Evolutionary conservation across 495 filamentous ascomycete species (phyloP).

Genomic region (Neurospora cerealis): DNA sequence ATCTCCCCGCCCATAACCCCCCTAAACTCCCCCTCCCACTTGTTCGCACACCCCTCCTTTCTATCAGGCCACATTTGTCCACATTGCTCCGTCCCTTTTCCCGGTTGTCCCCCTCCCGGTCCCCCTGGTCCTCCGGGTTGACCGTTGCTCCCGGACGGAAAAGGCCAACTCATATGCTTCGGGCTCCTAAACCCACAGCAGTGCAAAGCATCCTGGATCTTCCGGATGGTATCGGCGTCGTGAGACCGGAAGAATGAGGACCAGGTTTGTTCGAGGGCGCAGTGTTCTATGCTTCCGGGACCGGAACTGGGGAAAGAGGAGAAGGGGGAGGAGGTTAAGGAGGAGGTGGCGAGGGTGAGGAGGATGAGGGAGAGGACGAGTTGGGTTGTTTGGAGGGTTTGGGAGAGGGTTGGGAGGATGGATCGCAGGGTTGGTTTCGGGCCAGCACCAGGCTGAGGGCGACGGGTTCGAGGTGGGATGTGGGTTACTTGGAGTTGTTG

Average conservation of each 20-base stretch:
- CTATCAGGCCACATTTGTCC: background rate
- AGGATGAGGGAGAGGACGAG: conserved; percentile 22
- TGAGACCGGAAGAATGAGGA: conserved; percentile 36
- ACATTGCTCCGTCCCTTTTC: background rate
- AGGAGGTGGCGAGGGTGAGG: conserved; percentile 42
- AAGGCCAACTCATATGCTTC: conserved; percentile 51
- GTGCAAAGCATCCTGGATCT: conserved; percentile 52
- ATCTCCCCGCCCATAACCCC: conserved; percentile 1
- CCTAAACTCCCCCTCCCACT: conserved; percentile 7
- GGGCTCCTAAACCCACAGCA: conserved; percentile 55
- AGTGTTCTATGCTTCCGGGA: background rate
- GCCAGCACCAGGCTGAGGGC: conserved; percentile 36
- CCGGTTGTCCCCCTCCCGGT: background rate
- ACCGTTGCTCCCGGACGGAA: conserved; percentile 12
- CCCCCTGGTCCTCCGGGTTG: background rate
- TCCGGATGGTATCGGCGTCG: conserved; percentile 39
- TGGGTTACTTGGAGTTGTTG: conserved; percentile 30
- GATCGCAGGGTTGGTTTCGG: conserved; percentile 7
- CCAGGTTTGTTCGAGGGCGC: conserved; percentile 44
- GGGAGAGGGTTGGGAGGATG: conserved; percentile 24
- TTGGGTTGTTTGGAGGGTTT: conserved; percentile 32
- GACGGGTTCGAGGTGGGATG: conserved; percentile 32
- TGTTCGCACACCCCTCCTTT: conserved; percentile 1
- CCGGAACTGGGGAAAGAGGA: background rate
- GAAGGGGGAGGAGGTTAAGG: conserved; percentile 38